Evolutionary conservation across 2,329 filamentous ascomycete species (phyloP), one percentile per base, ranked within the genome.

Genomic region (Fusarium cicatricum): DNA sequence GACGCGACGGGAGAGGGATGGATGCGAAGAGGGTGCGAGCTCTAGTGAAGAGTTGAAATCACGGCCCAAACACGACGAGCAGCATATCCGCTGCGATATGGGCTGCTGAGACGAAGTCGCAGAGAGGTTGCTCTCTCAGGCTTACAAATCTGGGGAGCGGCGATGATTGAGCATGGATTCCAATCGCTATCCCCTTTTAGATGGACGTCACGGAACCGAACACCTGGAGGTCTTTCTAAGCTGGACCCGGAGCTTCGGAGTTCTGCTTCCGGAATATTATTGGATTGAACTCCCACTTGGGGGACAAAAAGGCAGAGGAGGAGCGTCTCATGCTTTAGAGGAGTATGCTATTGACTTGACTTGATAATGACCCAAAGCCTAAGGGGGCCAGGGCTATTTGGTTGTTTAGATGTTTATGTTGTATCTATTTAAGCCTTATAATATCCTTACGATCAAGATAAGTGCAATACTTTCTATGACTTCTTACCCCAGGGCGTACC

Each of bases 61-160:
- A 60, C 34, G 58, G 52, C 45, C 55, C 55, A 48, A 29, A 55
- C 34, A 26, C 40, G 38, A 50, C 29, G 40, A 56, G 39, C 45
- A 54, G 55, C 65, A 64, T 68, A 45, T 55, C 58, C 36, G 33
- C 46, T 54, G 28, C 21, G 42, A 23, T 48, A 38, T 34, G 38
- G 36, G 32, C 50, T 56, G 41, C 48, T 58, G 55, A 49, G 46
- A 41, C 47, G 52, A 55, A 55, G 51, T 59, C 41, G 55, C 54
- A 33, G 46, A 47, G 54, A 57, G 52, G 55, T 26, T 47, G 48
- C 49, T 55, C 53, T 32, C 53, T 47, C 57, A 62, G 52, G 60
- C 66, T 69, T 55, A 70, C 60, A 62, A 70, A 69, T 68, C 39
- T 53, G 44, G 38, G 43, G 47, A 54, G 51, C 33, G 31, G 34